Evolutionary conservation across 2,329 filamentous ascomycete species (phyloP), one percentile per base, ranked within the genome.

Genomic region (Monilinia laxa): DNA sequence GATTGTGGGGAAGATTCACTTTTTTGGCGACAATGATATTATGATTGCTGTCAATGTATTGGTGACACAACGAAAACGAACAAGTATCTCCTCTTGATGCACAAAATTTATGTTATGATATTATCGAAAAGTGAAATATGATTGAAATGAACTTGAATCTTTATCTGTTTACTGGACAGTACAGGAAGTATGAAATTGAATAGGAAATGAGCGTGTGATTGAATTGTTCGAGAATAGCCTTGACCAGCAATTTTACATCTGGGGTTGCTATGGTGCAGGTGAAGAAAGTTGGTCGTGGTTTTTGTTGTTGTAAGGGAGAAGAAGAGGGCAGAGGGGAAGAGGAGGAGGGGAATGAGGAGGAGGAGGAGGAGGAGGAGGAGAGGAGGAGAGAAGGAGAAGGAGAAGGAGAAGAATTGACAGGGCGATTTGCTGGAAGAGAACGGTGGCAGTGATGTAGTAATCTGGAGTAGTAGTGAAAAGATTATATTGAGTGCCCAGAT

Each of bases 61-160:
- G 52, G 62, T 64, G 53, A 38, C 56, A 64, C 62, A n/a, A 64
- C 20, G 51, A 64, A 28, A 47, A 64, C 62, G 56, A 45, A 42
- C 18, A 25, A 42, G 9, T 64, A 54, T 47, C 20, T 42, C 31
- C 62, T 45, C 42, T 35, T 18, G 23, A 47, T 25, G 62, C 47
- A 47, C 47, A 51, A 23, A 64, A 45, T 23, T 56, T 42, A 28
- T 23, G 38, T 49, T n/a, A 64, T 49, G 40, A 38, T 56, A 14
- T 42, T 42, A 64, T 55, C 38, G 51, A 38, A 57, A 47, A 57
- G n/a, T 25, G 38, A 42, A 64, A 25, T 57, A 16, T 10, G 38
- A 40, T 60, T 38, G 25, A 57, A 16, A 64, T 57, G 62, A 64
- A 35, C 25, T 52, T 38, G 62, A 57, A 57, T 47, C n/a, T 35